Evolutionary conservation across 2,329 filamentous ascomycete genomes (phyloP).

Genomic region (Xylariaceae sp.): DNA sequence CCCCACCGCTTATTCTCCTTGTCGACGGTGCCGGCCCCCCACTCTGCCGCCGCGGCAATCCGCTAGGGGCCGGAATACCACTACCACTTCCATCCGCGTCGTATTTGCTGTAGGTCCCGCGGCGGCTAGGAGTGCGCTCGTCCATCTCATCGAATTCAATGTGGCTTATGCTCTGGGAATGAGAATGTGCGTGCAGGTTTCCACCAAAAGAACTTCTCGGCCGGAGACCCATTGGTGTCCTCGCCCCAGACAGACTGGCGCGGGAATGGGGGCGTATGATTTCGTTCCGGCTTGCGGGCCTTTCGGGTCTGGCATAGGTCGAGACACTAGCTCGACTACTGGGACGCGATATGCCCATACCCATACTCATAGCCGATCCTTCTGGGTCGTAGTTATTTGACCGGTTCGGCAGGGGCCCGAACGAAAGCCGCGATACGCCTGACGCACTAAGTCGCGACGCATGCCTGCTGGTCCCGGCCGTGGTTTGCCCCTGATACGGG

Average conservation of each 20-base stretch:
- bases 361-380: slow-evolving; percentile 33
- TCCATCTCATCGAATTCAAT: slow-evolving; percentile 49
- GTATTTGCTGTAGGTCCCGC: slow-evolving; percentile 47
- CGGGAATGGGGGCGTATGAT: slow-evolving; percentile 61
- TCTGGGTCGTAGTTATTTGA: slow-evolving; percentile 38
- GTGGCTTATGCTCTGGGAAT: slow-evolving; percentile 52
- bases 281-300: slow-evolving; percentile 50
- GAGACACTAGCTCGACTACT: slow-evolving; percentile 66
- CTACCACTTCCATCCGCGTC: slow-evolving; percentile 37
- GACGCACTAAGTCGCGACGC: slow-evolving; percentile 56
- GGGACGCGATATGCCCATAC: slow-evolving; percentile 56
- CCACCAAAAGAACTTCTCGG: slow-evolving; percentile 68
- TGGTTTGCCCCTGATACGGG: slow-evolving; percentile 34
- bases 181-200: slow-evolving; percentile 52
- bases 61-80: slow-evolving; percentile 40
- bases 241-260: slow-evolving; percentile 52
- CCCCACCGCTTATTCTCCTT: slow-evolving; percentile 37
- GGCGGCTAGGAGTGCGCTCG: slow-evolving; percentile 49
- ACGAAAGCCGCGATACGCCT: slow-evolving; percentile 58
- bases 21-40: slow-evolving; percentile 29
- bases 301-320: slow-evolving; percentile 36
- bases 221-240: slow-evolving; percentile 60
- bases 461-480: slow-evolving; percentile 38
- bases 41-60: slow-evolving; percentile 43
- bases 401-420: slow-evolving; percentile 55